Conservation (phyloP, 2,329 filamentous ascomycete genomes). For the Penicillium polonicum region DNA sequence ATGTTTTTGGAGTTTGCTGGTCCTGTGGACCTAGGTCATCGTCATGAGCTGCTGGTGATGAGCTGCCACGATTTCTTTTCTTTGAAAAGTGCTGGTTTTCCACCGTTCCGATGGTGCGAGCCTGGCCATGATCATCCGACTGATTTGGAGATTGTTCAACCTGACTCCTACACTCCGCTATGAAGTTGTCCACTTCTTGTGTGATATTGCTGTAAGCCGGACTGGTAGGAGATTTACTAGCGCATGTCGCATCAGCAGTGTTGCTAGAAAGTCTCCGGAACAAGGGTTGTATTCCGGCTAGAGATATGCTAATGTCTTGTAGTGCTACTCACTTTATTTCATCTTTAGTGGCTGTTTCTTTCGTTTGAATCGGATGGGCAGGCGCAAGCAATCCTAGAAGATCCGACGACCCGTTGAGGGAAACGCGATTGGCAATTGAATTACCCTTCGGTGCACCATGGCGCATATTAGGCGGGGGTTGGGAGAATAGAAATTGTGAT, state of each 20-base stretch:
- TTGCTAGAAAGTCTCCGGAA: not conserved
- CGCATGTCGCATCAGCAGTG: not conserved
- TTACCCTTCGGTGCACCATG: not conserved
- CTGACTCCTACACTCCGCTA: not conserved
- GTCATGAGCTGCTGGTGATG: not conserved
- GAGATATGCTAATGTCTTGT: not conserved
- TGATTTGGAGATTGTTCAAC: not conserved
- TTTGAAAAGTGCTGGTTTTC: not conserved
- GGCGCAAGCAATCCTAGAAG: slow-evolving; percentile 9
- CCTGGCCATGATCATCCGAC: not conserved
- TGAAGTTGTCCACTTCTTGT: not conserved
- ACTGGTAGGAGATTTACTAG: not conserved
- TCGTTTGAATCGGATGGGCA: not conserved
- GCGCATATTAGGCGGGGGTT: slow-evolving; percentile 1
- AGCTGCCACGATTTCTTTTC: slow-evolving; percentile 15
- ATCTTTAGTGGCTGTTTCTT: not conserved
- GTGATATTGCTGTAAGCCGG: not conserved
- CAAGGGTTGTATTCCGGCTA: not conserved
- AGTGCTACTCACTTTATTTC: not conserved
- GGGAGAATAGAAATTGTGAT: slow-evolving; percentile 18
- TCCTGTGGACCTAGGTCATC: not conserved
- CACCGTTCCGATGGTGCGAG: not conserved
- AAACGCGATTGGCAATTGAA: not conserved
- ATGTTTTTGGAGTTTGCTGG: not conserved
- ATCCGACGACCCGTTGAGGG: not conserved